A percentile compares a stretch with the other conserved stretches of the same genome.
Conservation (phyloP, 108 stramenopile species). For the Nitzschia palea region DNA sequence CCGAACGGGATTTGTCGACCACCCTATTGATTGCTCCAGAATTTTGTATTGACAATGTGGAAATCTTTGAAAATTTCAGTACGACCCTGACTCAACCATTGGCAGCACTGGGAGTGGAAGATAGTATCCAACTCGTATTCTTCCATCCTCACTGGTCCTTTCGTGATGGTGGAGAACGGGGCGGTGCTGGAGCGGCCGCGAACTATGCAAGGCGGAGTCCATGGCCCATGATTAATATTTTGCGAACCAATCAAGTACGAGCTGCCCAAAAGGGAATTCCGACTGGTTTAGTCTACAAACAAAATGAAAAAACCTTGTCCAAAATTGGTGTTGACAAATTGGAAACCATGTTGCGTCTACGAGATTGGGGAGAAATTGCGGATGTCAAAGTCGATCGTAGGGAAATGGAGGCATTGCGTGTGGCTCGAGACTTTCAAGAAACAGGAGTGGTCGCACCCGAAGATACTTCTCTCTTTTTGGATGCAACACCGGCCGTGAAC, state of each 20-base stretch:
- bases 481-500: conserved; percentile 78
- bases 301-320: conserved; percentile 92
- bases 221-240: conserved; percentile 97
- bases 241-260: conserved; percentile 91
- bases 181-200: conserved; percentile 74
- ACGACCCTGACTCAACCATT: conserved; percentile 89
- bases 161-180: conserved; percentile 87
- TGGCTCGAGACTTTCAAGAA: conserved; percentile 79
- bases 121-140: conserved; percentile 91
- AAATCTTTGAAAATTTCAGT: conserved; percentile 89
- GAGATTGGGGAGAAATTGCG: conserved; percentile 83
- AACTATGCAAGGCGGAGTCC: conserved; percentile 94
- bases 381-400: conserved; percentile 82
- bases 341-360: conserved; percentile 86
- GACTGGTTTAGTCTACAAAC: conserved; percentile 93
- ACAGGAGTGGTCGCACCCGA: conserved; percentile 61
- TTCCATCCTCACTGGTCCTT: conserved; percentile 96
- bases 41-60: conserved; percentile 86
- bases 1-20: conserved; percentile 76
- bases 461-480: conserved; percentile 55
- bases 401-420: conserved; percentile 81
- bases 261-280: conserved; percentile 94
- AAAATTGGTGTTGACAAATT: conserved; percentile 72
- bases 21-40: conserved; percentile 87
- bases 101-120: conserved; percentile 75